Base-by-base conservation (phyloP, 2,329 filamentous ascomycete genomes). In the Talaromyces sp. region DNA sequence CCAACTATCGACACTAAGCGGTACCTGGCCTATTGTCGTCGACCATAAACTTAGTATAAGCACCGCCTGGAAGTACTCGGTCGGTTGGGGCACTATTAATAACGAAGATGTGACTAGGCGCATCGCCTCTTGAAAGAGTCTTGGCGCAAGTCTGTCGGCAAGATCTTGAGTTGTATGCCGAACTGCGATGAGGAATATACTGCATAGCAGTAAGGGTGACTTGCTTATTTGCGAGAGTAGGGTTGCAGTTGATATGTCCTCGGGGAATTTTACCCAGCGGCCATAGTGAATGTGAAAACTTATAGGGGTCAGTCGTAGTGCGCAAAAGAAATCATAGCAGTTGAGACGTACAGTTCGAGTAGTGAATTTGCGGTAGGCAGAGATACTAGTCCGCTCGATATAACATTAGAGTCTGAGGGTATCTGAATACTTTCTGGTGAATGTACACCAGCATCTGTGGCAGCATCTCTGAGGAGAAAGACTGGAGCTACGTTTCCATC, bases 1-100 rank as follows among this genome's bases (percentile, higher is more conserved):
- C 80, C 79, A 82, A 60, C 78, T 81, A 68, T 82, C 79, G 35
- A 82, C 75, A 52, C 78, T 79, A 64, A 82, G 67, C 0, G 79
- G 79, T 10, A 78, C 73, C 63, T 81, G 78, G 1, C 78, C 63
- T 78, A 81, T 78, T 1, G 80, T 82, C 0, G 79, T 82, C 4
- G 80, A 82, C 80, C 80, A 82, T 70, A 82, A 69, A 60, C 76
- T 77, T 4, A 82, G 70, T n/a, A 82, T 72, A 1, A 82, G 67
- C 8, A 73, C 71, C 8, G 79, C 76, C 68, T 82, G 79, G 50
- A 82, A 81, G 67, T 81, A 82, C 27, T 79, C 77, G 11, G 79
- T 70, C 2, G 75, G 66, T 57, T 82, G 79, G 5, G 79, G 78
- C 3, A 75, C 73, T 2, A 69, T 68, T 5, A 82, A 72, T 37